These are phyloP conservation scores for Fomitopsis pulvina DNA, from an alignment of 768 basidiomycete species.

Conservation along the genomic window DNA sequence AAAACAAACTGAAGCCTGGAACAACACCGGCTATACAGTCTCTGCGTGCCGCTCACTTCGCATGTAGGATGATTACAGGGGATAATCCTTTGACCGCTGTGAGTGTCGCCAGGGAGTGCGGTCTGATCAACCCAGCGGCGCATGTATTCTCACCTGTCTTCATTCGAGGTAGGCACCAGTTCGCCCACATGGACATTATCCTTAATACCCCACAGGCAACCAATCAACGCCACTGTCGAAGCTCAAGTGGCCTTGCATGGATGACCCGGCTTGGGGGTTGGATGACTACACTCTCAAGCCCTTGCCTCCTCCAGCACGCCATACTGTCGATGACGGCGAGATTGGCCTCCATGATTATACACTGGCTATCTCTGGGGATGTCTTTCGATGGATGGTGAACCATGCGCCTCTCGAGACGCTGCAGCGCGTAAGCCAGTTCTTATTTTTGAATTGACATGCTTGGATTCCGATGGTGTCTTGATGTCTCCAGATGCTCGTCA, in stretches of 20 bases:
- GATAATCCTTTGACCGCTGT: constrained; percentile 96
- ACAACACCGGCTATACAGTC: constrained; percentile 88
- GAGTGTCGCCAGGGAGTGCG: constrained; percentile 93
- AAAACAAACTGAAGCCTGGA: constrained; percentile 93
- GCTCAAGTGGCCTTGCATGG: constrained; percentile 89
- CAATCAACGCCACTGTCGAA: constrained; percentile 46
- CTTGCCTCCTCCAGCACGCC: constrained; percentile 58
- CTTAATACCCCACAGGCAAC: constrained; percentile 38
- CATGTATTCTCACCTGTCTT: constrained; percentile 87
- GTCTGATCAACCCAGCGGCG: constrained; percentile 78
- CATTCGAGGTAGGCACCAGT: constrained; percentile 53
- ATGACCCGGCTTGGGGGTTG: constrained; percentile 77
- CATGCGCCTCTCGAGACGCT: constrained; percentile 90
- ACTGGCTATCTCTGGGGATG: constrained; percentile 87
- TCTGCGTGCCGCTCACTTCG: constrained; percentile 82
- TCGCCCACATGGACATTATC: not conserved
- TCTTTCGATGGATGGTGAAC: constrained; percentile 98
- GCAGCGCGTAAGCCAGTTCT: constrained; percentile 65
- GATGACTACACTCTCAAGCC: constrained; percentile 89
- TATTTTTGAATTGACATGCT: no score
- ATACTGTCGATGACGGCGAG: constrained; percentile 64
- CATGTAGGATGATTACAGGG: constrained; percentile 97
- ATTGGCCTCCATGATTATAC: constrained; percentile 82
- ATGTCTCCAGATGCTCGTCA: constrained; percentile 86
- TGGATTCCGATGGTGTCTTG: not conserved